Evolutionary conservation across 352 stramenopile species (phyloP), one percentile per base, ranked within the genome.

Genomic region (Globisporangium polare): DNA sequence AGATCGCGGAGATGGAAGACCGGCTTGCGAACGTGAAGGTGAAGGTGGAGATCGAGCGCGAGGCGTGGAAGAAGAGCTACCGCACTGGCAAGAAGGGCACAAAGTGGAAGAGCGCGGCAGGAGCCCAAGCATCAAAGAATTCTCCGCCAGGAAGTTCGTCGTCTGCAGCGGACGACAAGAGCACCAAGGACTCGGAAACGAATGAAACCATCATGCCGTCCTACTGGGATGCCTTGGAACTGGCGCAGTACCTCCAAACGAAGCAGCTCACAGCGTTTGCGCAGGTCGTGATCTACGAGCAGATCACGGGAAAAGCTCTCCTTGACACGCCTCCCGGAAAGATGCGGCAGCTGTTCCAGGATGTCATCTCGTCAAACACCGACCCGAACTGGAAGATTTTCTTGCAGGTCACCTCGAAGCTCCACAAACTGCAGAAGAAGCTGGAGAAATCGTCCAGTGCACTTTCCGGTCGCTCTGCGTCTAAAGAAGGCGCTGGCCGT

Each of bases 271-370:
- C 64, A 9, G 67, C 52, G 37, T 88, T 74, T 53, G 80, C 80
- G 9, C 71, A 88, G 26, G 56, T 79, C 13, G 68, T 87, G 18
- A 71, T 90, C 29, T 69, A 65, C 43, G 73, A 88, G 41, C 80
- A 90, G 58, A 90, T 90, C 29, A 83, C 78, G 20, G 78, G 80
- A 12, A 84, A 83, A 56, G 51, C 71, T 46, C 65, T 90, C 51
- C 69, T 90, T 4, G 73, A 80, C 10, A 87, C 78, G 2, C 45
- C 78, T 3, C 62, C 69, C 0, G 57, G 62, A 4, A 78, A 80
- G 55, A 59, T 90, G 31, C 73, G 70, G 0, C 69, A 68, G 39
- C 60, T 90, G 13, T 86, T 86, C 59, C 55, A 75, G 12, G 55
- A 65, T 13, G 51, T 70, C 7, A 58, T 71, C 6, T 13, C 51